Conservation (phyloP, 1,139 yeast species). For the Pichia sp. region DNA sequence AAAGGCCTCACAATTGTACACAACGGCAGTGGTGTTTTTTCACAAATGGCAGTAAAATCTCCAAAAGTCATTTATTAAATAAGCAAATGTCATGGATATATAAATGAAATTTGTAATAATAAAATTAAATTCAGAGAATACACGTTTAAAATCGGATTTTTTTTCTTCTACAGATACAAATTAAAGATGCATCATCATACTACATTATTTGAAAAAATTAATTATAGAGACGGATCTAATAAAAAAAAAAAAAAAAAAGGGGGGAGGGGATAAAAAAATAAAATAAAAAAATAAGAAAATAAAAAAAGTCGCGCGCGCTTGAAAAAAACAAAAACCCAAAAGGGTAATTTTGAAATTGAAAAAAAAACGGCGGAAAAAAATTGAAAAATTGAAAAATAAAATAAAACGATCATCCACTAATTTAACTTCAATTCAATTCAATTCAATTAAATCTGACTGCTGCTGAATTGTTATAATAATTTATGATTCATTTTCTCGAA, state of each 20-base stretch:
- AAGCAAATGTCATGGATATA: no score
- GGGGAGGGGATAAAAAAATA: not conserved
- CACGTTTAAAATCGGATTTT: not conserved
- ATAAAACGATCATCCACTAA: no score
- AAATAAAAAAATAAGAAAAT: not conserved
- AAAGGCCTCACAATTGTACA: conserved; percentile 56
- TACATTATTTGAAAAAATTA: not conserved
- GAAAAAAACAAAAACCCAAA: not conserved
- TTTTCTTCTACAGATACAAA: not conserved
- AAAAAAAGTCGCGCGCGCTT: not conserved
- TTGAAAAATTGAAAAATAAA: no score
- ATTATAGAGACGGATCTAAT: not conserved
- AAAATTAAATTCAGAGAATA: no score
- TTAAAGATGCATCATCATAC: no score
- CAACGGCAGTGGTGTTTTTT: conserved; percentile 66
- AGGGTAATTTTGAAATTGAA: not conserved
- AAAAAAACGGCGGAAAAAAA: no score
- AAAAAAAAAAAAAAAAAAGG: not conserved
- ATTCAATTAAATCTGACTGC: no score
- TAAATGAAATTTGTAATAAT: no score
- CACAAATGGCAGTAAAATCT: conserved; percentile 61
- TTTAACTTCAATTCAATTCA: no score
- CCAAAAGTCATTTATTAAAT: conserved; percentile 48
- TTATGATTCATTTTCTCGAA: no score
- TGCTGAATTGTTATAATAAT: no score